A percentile compares a stretch with the other conserved stretches of the same genome.
Evolutionary conservation across 2,329 filamentous ascomycete genomes (phyloP).

Genomic region (Biscogniauxia sp.): DNA sequence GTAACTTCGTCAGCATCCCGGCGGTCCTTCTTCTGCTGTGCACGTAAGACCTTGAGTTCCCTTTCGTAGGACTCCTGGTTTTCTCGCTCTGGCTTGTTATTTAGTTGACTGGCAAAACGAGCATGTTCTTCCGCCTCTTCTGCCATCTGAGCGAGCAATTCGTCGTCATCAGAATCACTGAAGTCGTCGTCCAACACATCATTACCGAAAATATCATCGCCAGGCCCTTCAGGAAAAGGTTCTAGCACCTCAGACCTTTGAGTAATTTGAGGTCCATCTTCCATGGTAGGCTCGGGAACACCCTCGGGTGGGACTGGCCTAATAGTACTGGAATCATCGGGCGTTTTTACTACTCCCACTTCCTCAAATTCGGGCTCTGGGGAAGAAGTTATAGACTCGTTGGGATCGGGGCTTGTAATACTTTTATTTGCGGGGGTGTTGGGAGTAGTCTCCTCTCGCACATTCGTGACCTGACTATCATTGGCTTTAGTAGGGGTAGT

Average conservation of each 20-base stretch:
- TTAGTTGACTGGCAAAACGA: constrained; percentile 84
- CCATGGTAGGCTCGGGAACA: constrained; percentile 10
- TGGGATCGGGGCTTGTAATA: constrained; percentile 1
- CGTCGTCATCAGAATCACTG: constrained; percentile 89
- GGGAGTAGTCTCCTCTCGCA: neutral
- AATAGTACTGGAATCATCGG: constrained; percentile 18
- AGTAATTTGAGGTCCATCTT: constrained; percentile 4
- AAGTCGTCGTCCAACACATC: constrained; percentile 64
- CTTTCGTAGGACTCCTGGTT: constrained; percentile 79
- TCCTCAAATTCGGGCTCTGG: constrained; percentile 34
- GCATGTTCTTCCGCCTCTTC: constrained; percentile 92
- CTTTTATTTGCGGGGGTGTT: constrained; percentile 7
- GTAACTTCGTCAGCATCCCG: constrained; percentile 96
- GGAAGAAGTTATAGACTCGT: constrained; percentile 16
- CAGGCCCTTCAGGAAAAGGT: constrained; percentile 12
- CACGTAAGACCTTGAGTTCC: constrained; percentile 81
- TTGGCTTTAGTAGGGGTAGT: constrained; percentile 7
- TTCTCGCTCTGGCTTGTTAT: constrained; percentile 67
- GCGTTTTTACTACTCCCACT: constrained; percentile 27
- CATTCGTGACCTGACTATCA: neutral
- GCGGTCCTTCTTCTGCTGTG: constrained; percentile 94
- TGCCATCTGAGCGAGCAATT: constrained; percentile 80
- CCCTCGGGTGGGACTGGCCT: constrained; percentile 21
- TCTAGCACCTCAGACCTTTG: constrained; percentile 8
- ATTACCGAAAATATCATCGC: constrained; percentile 49